Evolutionary conservation across 768 basidiomycete species (phyloP), one percentile per base, ranked within the genome.

Genomic region (Crepidotus variabilis): DNA sequence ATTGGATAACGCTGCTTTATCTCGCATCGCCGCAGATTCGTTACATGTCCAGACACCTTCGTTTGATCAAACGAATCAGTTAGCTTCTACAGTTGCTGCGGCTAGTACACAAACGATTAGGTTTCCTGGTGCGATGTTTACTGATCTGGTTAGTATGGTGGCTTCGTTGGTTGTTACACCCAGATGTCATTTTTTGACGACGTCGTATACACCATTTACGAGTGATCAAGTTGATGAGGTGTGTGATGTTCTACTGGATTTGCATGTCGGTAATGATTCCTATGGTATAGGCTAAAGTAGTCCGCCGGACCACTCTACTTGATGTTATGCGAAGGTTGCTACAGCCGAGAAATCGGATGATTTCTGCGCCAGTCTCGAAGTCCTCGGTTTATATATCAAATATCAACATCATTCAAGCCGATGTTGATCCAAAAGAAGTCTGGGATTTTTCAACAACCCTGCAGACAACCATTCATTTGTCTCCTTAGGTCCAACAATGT

Each of bases 81-180:
- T 95, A 24, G 92, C 94, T 1, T 88, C 97, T 2, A 98, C 97
- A 0, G 96, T 98, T 39, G 98, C 98, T 84, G 90, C 96, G 7
- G 96, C 95, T 8, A 95, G 92, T 60, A 99, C 96, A 0, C 93
- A 95, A 65, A 98, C 96, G 13, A 82, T 99, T 21, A 84, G 96
- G 64, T 99, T 97, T 73, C 96, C 96, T 0, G 92, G 94, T 51
- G 98, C 98, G 72, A 98, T 98, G 95, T 98, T 98, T 78, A 99
- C 98, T 64, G 96, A 99, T 67, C 84, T 98, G 35, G 95, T 98
- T 61, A 93, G 95, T 22, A 95, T 99, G 60, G 89, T 98, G 54
- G 94, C 96, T 6, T 94, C 92, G 14, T 82, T 99, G 52, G 97
- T 99, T 61, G 96, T 96, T 2, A 98, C 96, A 2, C 96, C 96